Percentiles rank a stretch among this genome's conserved stretches.
Conservation (phyloP, 495 filamentous ascomycete species). For the Aspergillus conjunctus region DNA sequence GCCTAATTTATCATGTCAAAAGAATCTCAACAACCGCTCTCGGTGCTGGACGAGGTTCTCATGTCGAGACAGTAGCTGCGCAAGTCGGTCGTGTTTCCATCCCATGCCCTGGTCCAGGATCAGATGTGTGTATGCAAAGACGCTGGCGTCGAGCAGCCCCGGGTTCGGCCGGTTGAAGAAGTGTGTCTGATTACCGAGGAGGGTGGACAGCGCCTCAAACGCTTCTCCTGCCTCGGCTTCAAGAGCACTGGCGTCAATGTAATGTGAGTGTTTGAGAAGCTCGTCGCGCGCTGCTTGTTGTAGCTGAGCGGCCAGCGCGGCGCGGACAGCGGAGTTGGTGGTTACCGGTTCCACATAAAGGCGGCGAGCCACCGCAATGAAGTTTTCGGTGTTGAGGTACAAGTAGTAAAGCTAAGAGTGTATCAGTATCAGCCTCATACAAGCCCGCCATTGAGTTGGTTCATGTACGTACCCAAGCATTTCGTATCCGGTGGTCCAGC, state of each 20-base stretch:
- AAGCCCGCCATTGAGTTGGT: not conserved
- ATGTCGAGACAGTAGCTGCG: constrained; percentile 42
- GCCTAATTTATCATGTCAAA: constrained; percentile 24
- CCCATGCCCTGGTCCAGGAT: constrained; percentile 62
- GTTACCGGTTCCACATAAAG: constrained; percentile 72
- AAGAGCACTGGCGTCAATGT: constrained; percentile 63
- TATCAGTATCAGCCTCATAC: constrained; percentile 15
- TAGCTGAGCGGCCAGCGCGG: constrained; percentile 63
- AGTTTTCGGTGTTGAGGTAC: constrained; percentile 72
- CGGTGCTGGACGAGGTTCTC: constrained; percentile 58
- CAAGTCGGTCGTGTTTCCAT: constrained; percentile 57
- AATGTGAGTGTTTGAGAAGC: constrained; percentile 63
- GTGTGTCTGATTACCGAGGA: constrained; percentile 65
- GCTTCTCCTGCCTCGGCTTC: constrained; percentile 71
- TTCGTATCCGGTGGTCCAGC: constrained; percentile 77
- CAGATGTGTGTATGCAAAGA: constrained; percentile 90
- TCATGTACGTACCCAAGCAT: constrained; percentile 70
- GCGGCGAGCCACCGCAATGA: constrained; percentile 58
- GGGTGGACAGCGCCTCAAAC: constrained; percentile 69
- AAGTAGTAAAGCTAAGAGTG: constrained; percentile 68
- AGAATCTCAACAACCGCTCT: constrained; percentile 47
- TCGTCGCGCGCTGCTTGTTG: constrained; percentile 70
- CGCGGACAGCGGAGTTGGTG: constrained; percentile 62
- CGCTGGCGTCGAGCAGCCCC: constrained; percentile 77
- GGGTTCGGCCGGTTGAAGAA: constrained; percentile 68